phyloP scores from a whole-genome alignment of 2,329 filamentous ascomycete genomes.

The Diaporthe australafricana region DNA sequence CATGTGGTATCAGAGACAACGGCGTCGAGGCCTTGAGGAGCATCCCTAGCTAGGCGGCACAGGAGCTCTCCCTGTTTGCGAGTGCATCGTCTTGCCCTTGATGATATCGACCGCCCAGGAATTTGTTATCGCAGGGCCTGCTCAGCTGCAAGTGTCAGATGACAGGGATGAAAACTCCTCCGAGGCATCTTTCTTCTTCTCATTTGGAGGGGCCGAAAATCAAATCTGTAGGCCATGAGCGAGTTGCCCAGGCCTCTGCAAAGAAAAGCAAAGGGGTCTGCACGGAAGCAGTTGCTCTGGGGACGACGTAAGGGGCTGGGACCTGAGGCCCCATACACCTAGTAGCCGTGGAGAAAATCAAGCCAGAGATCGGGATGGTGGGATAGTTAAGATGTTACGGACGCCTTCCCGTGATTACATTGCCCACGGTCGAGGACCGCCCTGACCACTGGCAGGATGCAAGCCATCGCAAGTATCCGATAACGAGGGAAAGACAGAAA shows the following conservation, averaged over 20 bases:
- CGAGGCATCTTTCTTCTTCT: constrained; percentile 15
- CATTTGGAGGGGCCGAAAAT: neutral
- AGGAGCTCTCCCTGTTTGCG: constrained; percentile 36
- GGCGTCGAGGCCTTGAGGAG: constrained; percentile 28
- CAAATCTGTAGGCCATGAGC: neutral
- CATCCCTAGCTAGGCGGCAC: constrained; percentile 31
- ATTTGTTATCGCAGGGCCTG: constrained; percentile 19
- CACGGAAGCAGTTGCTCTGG: constrained; percentile 26
- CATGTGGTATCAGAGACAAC: constrained; percentile 35
- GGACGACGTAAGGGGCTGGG: constrained; percentile 18
- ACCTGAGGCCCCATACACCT: neutral
- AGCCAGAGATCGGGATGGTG: constrained; percentile 9
- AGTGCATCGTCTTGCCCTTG: constrained; percentile 10
- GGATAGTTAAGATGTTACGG: constrained; percentile 1
- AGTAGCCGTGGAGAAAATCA: neutral
- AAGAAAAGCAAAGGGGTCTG: constrained; percentile 31
- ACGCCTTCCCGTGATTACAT: constrained; percentile 22
- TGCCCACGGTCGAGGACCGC: constrained; percentile 11
- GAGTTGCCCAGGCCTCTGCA: constrained; percentile 16
- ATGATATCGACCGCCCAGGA: constrained; percentile 11
- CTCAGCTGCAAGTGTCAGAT: constrained; percentile 29
- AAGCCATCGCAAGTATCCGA: constrained; percentile 19
- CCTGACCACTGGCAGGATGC: constrained; percentile 9
- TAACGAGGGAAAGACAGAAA: constrained; percentile 23
- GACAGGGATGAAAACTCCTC: constrained; percentile 26